Evolutionary conservation across 371 early-diverging fungal genomes (phyloP), one percentile per base, ranked within the genome.

Genomic region (Apophysomyces variabilis): DNA sequence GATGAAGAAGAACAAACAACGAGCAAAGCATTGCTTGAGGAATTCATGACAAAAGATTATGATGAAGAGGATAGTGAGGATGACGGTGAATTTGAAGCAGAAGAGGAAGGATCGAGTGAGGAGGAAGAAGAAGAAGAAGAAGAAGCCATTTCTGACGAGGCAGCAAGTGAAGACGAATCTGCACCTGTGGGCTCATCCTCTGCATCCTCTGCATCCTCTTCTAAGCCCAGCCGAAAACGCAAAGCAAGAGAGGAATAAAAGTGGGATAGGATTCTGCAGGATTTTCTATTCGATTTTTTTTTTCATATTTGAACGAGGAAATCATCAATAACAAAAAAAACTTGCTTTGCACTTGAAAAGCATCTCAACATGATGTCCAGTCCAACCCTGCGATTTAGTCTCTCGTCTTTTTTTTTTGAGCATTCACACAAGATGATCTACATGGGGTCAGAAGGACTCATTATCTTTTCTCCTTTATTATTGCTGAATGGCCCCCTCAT

Each of bases 51-150:
- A 9, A 50, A 16, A 9, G 21, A 16, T 3, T 50, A 50, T 35
- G 54, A 50, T 21, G 54, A 50, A 5, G 54, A 50, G 9, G 54
- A 50, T 26, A 50, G 54, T 21, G 54, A 50, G 11, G 54, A 50
- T 26, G 32, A 26, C 21, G 54, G 21, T 7, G 54, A 50, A 50
- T 50, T 50, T 9, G 32, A 50, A 50, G 54, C 21, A 21, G 54
- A 50, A 11, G 54, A 50, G 11, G 54, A 50, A 5, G 54, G 32
- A 50, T 50, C 54, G 9, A 50, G 54, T 11, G 54, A 50, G 4
- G 50, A 50, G 2, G 54, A 50, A 7, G 54, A 18, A 3, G 46
- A 45, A n/a, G 46, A 45, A 5, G 46, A 45, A 2, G 46, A 45
- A 12, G 46, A 45, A 13, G 46, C 13, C 4, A 41, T 41, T 13